Base-by-base conservation (phyloP, 2,329 filamentous ascomycete species). In the Penicillium sp. region DNA sequence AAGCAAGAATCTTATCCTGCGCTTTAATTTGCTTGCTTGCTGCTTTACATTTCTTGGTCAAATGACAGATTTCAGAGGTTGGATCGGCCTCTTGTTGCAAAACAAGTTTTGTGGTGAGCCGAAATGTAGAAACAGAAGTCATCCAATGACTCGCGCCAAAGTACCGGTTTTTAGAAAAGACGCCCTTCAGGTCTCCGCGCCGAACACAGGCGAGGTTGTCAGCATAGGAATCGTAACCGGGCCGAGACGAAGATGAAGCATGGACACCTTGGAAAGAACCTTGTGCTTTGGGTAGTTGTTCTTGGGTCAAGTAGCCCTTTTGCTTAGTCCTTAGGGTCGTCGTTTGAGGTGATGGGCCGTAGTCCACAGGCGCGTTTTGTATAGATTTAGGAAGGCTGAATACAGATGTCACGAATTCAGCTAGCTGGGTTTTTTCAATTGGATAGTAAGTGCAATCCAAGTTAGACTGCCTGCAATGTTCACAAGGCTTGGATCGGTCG, bases 131-230 rank as follows among this genome's bases (percentile, higher is more conserved):
- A 6, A 79, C 63, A 2, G 71, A 71, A 60, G 78, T 82, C 33
- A 81, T 73, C 77, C 78, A 80, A 59, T 81, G 78, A 48, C 74
- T 79, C 50, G 76, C 73, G 0, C 81, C 81, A 61, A 82, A 80
- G 2, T 83, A 66, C 0, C 81, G 73, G 0, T 76, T 78, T 61
- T 84, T 84, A 58, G 26, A 43, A 20, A 56, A 21, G 6, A 52
- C 48, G 11, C 54, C 47, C 11, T 52, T 50, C 7, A 56, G 21
- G 0, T 42, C 47, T 46, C 54, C 47, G 16, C 26, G 40, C 42
- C 46, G 45, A n/a, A 26, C 23, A 35, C 38, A 56, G 12, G 24
- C 9, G 23, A 52, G 4, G 8, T 45, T 23, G 16, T 24, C 40
- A 3, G 30, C 20, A 52, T 21, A 14, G 11, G 28, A 9, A 42